Conservation (phyloP, 192 early-diverging fungal genomes). For the Funneliformis mosseae region DNA sequence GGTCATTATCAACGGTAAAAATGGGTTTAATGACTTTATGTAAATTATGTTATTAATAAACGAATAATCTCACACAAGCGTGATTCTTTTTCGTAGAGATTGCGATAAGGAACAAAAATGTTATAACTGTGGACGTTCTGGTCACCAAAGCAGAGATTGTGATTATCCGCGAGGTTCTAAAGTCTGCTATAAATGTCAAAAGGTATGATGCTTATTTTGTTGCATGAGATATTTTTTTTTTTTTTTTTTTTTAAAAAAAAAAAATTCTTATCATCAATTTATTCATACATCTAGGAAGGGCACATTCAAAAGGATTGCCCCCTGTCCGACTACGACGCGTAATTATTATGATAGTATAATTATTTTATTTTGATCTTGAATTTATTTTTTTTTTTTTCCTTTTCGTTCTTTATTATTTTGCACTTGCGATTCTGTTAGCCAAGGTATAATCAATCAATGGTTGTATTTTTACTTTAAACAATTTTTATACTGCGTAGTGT, state of each 20-base stretch:
- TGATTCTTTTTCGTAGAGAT: background rate
- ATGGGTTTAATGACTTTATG: background rate
- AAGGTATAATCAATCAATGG: background rate
- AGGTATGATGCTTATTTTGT: background rate
- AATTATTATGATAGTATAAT: background rate
- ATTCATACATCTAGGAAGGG: background rate
- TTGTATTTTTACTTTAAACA: background rate
- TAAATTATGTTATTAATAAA: background rate
- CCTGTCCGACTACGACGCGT: background rate
- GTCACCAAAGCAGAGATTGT: constrained; percentile 4
- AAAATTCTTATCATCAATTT: background rate
- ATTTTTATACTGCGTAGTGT: background rate
- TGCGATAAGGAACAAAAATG: constrained; percentile 6
- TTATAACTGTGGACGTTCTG: background rate
- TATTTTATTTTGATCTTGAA: background rate
- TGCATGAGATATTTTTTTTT: background rate
- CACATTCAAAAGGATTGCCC: constrained; percentile 15
- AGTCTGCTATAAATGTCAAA: constrained; percentile 11
- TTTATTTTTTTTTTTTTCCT: background rate
- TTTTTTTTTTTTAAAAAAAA: background rate
- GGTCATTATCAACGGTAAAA: background rate
- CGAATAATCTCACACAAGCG: no score
- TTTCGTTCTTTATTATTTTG: background rate
- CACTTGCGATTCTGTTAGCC: background rate
- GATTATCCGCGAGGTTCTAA: constrained; percentile 1